phyloP scores from a whole-genome alignment of 305 asterid species.

The Fraxinus floribunda region DNA sequence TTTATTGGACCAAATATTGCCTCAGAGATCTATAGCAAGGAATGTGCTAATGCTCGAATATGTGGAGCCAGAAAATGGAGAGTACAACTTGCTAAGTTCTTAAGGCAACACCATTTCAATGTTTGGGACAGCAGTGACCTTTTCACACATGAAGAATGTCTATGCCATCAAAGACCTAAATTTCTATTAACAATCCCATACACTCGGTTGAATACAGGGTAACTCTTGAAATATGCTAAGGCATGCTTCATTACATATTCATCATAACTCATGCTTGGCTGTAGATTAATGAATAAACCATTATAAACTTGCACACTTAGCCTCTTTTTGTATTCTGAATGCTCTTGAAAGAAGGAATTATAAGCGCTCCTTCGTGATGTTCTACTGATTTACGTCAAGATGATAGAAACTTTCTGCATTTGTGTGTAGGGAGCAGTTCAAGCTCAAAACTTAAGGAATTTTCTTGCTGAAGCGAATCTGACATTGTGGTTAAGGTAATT shows the following conservation, averaged over 20 bases:
- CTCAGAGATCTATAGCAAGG: conserved; percentile 80
- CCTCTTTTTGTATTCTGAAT: background rate
- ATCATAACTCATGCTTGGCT: background rate
- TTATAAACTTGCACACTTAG: background rate
- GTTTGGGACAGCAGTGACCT: conserved; percentile 89
- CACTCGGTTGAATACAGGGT: background rate
- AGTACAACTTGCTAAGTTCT: conserved; percentile 65
- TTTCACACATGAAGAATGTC: conserved; percentile 78
- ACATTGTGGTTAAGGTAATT: conserved; percentile 76
- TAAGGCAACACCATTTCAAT: conserved; percentile 74
- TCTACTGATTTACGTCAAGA: background rate
- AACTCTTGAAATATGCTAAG: too few species aligned
- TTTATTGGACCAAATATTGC: conserved; percentile 74
- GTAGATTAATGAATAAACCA: background rate
- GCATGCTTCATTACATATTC: background rate
- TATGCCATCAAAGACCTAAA: conserved; percentile 46
- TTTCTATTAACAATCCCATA: background rate
- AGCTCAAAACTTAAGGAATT: conserved; percentile 87
- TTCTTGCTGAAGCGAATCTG: conserved; percentile 68
- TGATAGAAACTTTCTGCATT: background rate
- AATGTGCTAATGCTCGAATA: conserved; percentile 81
- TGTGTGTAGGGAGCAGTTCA: conserved; percentile 84
- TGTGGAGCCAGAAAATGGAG: conserved; percentile 83
- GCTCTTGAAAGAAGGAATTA: background rate
- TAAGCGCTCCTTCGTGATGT: background rate